Base-by-base conservation (phyloP, 208 protist species). In the Blastocrithidia nonstop region DNA sequence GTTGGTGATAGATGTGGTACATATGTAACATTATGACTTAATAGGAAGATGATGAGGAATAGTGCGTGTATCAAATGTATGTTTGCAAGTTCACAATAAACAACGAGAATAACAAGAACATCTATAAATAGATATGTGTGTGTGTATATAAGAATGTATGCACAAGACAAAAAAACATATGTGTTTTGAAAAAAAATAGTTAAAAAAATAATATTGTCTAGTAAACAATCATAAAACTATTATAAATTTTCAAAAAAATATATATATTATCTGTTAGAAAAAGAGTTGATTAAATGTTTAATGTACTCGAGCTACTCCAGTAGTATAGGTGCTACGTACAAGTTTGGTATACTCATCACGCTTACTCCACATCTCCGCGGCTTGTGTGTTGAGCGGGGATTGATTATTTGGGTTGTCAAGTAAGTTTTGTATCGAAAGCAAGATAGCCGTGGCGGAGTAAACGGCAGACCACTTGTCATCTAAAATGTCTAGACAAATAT, bases 381-480 rank as follows among this genome's bases (percentile, higher is more conserved):
- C 95, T 33, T 92, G 69, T 13, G 60, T 66, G 69, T 98, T 98
- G 15, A 98, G 73, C 13, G 95, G 94, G 15, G 80, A 94, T 38
- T 96, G 75, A 51, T 95, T 96, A 62, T 97, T 97, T 40, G 95
- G 95, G 40, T 97, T 88, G 46, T 82, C 88, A 0, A 98, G 72
- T 1, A 98, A 74, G 26, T 60, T 84, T 55, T 97, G 95, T 42
- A 98, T 96, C 15, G 94, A 97, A 0, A 98, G 58, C 23, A 98
- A 70, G 29, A 98, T 77, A 1, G 91, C 83, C 40, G 62, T 65
- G 9, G 95, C 88, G 29, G 94, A 94, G 69, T 97, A 97, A 9
- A 95, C 80, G 6, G 95, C 88, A 8, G 85, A 95, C 94, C 95
- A 98, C 39, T 96, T 95, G 32, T 97, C 94, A 70, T 98, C 97